Conservation (phyloP, 2,329 filamentous ascomycete species). For the Cladosporium halotolerans region DNA sequence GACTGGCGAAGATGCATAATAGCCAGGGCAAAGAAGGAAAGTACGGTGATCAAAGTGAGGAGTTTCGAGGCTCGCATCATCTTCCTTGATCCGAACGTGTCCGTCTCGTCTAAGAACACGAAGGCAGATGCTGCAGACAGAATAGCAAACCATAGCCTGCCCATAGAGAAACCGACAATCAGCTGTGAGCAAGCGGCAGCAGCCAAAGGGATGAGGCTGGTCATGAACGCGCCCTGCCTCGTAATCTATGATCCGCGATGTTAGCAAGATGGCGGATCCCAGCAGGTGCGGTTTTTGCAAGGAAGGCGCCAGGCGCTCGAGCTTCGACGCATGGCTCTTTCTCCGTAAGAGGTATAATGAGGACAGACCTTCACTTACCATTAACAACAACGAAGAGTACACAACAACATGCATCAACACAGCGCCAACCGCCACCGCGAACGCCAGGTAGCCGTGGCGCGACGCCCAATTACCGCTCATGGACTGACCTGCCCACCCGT, state of each 20-base stretch:
- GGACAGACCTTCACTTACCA: constrained; percentile 23
- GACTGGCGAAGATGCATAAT: constrained; percentile 29
- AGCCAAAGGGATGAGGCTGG: constrained; percentile 23
- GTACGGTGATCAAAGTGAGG: constrained; percentile 30
- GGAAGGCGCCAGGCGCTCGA: too few relatives aligned
- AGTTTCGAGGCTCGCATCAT: constrained; percentile 16
- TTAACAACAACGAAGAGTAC: constrained; percentile 21
- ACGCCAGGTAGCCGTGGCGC: constrained; percentile 18
- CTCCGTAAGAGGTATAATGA: not conserved
- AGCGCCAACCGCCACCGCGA: constrained; percentile 18
- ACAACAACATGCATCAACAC: constrained; percentile 20
- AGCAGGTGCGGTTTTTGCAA: too few relatives aligned
- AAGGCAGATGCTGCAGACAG: constrained; percentile 23
- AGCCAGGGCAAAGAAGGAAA: constrained; percentile 31
- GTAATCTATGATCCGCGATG: constrained; percentile 18
- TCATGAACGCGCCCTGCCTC: constrained; percentile 21
- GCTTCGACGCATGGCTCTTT: too few relatives aligned
- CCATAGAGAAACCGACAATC: constrained; percentile 22
- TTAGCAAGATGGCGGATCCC: not conserved
- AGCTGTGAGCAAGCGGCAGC: constrained; percentile 27
- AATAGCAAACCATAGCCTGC: constrained; percentile 28
- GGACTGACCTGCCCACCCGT: constrained; percentile 17
- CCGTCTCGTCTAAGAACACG: constrained; percentile 27
- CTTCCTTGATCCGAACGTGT: constrained; percentile 13
- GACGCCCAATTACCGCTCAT: constrained; percentile 21